phyloP scores from a whole-genome alignment of 305 asterid species.

The Fraxinus paxiana region DNA sequence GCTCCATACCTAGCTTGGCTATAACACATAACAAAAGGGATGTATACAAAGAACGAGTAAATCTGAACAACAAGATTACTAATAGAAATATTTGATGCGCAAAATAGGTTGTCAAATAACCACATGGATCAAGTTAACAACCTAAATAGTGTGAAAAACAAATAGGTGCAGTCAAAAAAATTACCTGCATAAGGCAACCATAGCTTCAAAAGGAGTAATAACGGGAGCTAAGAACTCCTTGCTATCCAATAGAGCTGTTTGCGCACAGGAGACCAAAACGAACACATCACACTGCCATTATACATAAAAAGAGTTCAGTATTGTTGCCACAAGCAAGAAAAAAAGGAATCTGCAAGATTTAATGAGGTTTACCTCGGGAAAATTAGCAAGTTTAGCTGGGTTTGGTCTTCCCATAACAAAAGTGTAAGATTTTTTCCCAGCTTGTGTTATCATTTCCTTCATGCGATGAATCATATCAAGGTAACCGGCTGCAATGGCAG shows the following conservation, averaged over 20 bases:
- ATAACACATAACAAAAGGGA: not conserved
- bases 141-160: conserved; percentile 16
- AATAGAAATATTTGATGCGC: not conserved
- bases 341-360: conserved; percentile 9
- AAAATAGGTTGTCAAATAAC: not conserved
- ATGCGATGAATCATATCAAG: conserved; percentile 81
- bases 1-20: conserved; percentile 20
- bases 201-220: conserved; percentile 92
- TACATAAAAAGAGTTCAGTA: conserved; percentile 23
- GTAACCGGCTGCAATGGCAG: conserved; percentile 71
- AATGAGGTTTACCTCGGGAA: conserved; percentile 68
- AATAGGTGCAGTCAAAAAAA: not conserved
- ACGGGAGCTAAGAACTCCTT: conserved; percentile 95
- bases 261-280: conserved; percentile 80
- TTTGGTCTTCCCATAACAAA: conserved; percentile 94
- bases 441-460: conserved; percentile 65
- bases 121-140: conserved; percentile 3
- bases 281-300: conserved; percentile 79
- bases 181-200: conserved; percentile 80
- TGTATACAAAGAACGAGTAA: conserved; percentile 1
- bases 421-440: conserved; percentile 86
- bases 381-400: conserved; percentile 93
- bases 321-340: conserved; percentile 13
- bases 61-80: not conserved
- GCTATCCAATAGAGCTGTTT: conserved; percentile 86